Evolutionary conservation across 106 monocot genomes (phyloP).

Genomic region (Amphibolis antarctica): DNA sequence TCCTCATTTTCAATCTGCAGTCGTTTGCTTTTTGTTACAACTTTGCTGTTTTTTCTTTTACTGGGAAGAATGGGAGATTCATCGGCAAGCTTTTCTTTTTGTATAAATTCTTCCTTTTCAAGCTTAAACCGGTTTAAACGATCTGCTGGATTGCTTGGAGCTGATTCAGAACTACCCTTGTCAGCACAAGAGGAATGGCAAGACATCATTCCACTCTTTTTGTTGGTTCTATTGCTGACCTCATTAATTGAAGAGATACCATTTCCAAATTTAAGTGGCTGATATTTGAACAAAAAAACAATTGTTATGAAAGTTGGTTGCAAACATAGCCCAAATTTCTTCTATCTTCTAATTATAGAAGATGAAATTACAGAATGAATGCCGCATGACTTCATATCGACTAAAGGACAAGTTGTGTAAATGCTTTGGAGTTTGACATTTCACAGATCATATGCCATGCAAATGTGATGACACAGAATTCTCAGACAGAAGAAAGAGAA

Average conservation of each 20-base stretch:
- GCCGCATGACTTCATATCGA: no score
- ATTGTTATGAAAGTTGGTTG: no score
- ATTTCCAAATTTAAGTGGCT: slow-evolving; percentile 47
- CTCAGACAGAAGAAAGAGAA: background rate
- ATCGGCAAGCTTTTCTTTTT: slow-evolving; percentile 38
- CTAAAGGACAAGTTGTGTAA: no score
- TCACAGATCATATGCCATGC: no score
- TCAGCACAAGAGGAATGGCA: slow-evolving; percentile 20
- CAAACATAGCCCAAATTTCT: no score
- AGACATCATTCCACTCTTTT: slow-evolving; percentile 19
- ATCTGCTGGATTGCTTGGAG: slow-evolving; percentile 24
- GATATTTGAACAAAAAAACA: no score
- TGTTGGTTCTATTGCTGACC: slow-evolving; percentile 16
- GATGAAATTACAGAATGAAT: no score
- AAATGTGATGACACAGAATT: no score
- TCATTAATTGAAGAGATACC: slow-evolving; percentile 28
- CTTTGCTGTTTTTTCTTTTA: slow-evolving; percentile 48
- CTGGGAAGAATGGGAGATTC: slow-evolving; percentile 17
- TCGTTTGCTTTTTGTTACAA: slow-evolving; percentile 69
- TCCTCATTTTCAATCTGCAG: slow-evolving; percentile 75
- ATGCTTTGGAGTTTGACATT: no score
- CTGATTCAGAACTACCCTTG: slow-evolving; percentile 34
- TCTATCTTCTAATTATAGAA: no score
- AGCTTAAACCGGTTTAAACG: slow-evolving; percentile 27
- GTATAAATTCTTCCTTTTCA: slow-evolving; percentile 38